Base-by-base conservation (phyloP, 129 eudicot species). In the Heracleum sosnowskyi region DNA sequence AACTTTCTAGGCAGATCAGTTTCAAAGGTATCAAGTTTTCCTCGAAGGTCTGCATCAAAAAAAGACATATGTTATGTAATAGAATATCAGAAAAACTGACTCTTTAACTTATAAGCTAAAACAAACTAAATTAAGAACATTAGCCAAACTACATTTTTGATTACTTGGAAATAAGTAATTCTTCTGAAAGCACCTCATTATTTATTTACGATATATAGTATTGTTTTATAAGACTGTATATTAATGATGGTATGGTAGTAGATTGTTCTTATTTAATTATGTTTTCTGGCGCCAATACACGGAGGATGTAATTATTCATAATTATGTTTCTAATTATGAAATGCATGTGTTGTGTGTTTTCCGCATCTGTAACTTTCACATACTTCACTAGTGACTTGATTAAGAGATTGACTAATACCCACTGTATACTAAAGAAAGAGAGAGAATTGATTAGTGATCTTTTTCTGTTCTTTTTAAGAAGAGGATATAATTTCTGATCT, bases 1-100 rank as follows among this genome's bases (percentile, higher is more conserved):
- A 74, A 44, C 77, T 44, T 42, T 73, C 46, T 74, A 28, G 77
- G 77, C 39, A 11, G 77, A 74, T 74, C 60, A 44, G 28, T 3
- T 74, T 74, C 20, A 10, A 44, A 41, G 7, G 53, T 11, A 74
- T 74, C 39, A 44, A 74, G 77, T 29, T 26, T 17, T 26, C 60
- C 31, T 44, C 11, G 36, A 16, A 74, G 77, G 34, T 74, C 77
- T 74, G 77, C 57, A 74, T 42, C 29, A 31, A 4, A 41, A 73
- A 42, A n/a, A n/a, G 22, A 42, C 6, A 41, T 11, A 40, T 41
- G 18, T n/a, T 42, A 73, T 5, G 45, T 4, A 12, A 24, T 24
- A 15, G 49, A 7, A 15, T n/a, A n/a, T 72, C 34, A 41, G 36
- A 11, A 12, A 22, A n/a, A 1, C 12, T 39, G 51, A 41, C 22